phyloP scores from a whole-genome alignment of 371 early-diverging fungal genomes.

The Basidiobolus meristosporus region DNA sequence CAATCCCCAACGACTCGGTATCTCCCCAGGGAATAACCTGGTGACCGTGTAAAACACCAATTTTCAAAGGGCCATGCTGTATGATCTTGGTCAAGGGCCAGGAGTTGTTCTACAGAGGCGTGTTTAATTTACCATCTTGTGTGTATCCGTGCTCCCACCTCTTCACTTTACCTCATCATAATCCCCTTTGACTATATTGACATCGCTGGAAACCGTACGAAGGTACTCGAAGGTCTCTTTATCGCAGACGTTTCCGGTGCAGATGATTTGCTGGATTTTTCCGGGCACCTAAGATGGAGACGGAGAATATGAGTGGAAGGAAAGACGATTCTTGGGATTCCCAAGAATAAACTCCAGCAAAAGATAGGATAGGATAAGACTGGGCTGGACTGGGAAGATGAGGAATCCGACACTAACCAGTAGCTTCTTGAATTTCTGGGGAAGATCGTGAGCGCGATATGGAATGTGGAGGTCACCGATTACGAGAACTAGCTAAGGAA shows the following conservation, averaged over 20 bases:
- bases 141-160: background rate
- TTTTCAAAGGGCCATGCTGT: conserved; percentile 47
- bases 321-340: background rate
- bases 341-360: too few relatives aligned
- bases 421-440: conserved; percentile 76
- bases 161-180: conserved; percentile 44
- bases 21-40: conserved; percentile 82
- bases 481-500: conserved; percentile 51
- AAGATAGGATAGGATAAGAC: too few relatives aligned
- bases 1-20: conserved; percentile 47
- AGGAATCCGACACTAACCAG: conserved; percentile 28
- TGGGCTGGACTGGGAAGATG: too few relatives aligned
- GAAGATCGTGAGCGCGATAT: conserved; percentile 69
- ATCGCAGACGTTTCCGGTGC: conserved; percentile 77
- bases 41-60: conserved; percentile 83
- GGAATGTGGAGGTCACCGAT: conserved; percentile 93
- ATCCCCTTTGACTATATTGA: conserved; percentile 67
- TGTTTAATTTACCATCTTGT: background rate
- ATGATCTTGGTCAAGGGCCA: conserved; percentile 49
- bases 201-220: conserved; percentile 58
- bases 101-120: conserved; percentile 15
- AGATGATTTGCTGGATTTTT: conserved; percentile 86
- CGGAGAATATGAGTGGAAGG: background rate
- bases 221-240: conserved; percentile 72
- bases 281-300: conserved; percentile 48